phyloP scores from a whole-genome alignment of 352 stramenopile species.

The Globisporangium cylindrosporum region DNA sequence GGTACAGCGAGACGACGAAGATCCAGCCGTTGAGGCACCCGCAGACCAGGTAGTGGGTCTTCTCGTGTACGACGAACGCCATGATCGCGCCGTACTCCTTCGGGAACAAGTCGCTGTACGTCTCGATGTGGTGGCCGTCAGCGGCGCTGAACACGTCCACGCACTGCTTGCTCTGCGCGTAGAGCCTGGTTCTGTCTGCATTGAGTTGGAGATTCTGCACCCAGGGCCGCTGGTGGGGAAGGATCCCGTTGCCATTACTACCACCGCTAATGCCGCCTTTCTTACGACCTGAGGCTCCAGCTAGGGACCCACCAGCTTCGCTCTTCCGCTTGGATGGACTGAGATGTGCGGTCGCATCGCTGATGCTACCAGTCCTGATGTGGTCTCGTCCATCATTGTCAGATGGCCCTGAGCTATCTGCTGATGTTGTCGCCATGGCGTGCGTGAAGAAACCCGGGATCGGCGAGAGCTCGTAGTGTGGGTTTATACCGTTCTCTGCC shows the following conservation, averaged over 20 bases:
- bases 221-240: slow-evolving; percentile 28
- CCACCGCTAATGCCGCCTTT: slow-evolving; percentile 3
- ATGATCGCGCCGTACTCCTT: slow-evolving; percentile 55
- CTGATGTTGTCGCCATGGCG: not conserved
- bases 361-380: not conserved
- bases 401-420: not conserved
- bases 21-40: slow-evolving; percentile 57
- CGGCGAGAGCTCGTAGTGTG: slow-evolving; percentile 55
- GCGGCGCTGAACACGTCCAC: slow-evolving; percentile 53
- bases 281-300: slow-evolving; percentile 5
- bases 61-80: slow-evolving; percentile 61
- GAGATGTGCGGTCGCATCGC: not conserved
- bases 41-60: slow-evolving; percentile 64
- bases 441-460: slow-evolving; percentile 43
- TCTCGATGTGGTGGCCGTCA: slow-evolving; percentile 50
- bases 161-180: slow-evolving; percentile 43
- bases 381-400: not conserved
- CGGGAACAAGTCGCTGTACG: slow-evolving; percentile 49
- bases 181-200: slow-evolving; percentile 35
- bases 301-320: slow-evolving; percentile 6
- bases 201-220: slow-evolving; percentile 53
- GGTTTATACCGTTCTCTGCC: slow-evolving; percentile 43
- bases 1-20: slow-evolving; percentile 53
- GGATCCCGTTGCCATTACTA: not conserved
- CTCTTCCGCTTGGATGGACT: slow-evolving; percentile 9